phyloP scores from a whole-genome alignment of 768 basidiomycete genomes.

The Lepiota subincarnata region DNA sequence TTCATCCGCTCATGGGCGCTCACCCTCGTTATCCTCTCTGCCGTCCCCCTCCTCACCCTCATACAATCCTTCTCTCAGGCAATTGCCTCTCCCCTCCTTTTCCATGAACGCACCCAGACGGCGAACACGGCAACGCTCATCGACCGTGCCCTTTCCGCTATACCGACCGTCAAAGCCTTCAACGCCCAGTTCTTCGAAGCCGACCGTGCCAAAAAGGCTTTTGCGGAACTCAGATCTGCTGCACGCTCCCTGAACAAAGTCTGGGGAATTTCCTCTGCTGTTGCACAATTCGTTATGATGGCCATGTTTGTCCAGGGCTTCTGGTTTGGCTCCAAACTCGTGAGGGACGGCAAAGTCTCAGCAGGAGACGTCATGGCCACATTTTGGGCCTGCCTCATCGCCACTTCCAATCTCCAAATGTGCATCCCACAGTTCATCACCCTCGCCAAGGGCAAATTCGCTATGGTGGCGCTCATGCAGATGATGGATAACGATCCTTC shows the following conservation, averaged over 20 bases:
- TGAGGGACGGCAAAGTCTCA: constrained; percentile 64
- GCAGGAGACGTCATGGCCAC: constrained; percentile 90
- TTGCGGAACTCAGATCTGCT: constrained; percentile 39
- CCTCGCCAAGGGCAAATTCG: constrained; percentile 79
- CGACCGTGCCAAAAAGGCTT: constrained; percentile 40
- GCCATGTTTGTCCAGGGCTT: constrained; percentile 96
- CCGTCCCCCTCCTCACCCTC: constrained; percentile 77
- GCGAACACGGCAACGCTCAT: constrained; percentile 74
- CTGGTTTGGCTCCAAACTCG: constrained; percentile 91
- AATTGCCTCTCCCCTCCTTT: constrained; percentile 63
- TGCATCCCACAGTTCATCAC: constrained; percentile 77
- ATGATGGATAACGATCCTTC: constrained; percentile 48
- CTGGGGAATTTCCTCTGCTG: constrained; percentile 70
- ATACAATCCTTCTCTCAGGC: constrained; percentile 74
- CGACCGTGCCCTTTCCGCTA: constrained; percentile 71
- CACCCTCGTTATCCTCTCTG: constrained; percentile 88
- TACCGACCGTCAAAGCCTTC: constrained; percentile 91
- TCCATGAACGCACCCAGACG: constrained; percentile 60
- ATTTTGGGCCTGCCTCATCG: constrained; percentile 96
- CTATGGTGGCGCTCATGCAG: constrained; percentile 64
- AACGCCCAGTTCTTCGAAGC: constrained; percentile 60
- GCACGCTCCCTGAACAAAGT: constrained; percentile 56
- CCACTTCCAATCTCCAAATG: constrained; percentile 82
- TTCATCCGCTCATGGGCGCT: constrained; percentile 77
- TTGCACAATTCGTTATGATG: constrained; percentile 80